phyloP scores from a whole-genome alignment of 352 stramenopile genomes.

The Phytophthora crassamura region DNA sequence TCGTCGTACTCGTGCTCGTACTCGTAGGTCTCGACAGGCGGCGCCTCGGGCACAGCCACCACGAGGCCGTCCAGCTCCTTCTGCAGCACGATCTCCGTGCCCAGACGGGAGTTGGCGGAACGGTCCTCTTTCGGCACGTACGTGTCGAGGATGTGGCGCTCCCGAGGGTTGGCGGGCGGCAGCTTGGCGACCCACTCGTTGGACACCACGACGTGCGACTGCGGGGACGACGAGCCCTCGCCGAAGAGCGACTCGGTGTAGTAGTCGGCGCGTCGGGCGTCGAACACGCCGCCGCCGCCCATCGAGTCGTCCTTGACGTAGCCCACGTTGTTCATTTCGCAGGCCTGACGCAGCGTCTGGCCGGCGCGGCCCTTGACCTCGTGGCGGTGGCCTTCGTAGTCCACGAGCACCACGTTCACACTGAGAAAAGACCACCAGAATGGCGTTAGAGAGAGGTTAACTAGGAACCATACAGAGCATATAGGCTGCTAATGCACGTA shows the following conservation, averaged over 20 bases:
- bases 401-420: slow-evolving; percentile 86
- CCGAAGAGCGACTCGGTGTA: slow-evolving; percentile 92
- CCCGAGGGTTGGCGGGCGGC: slow-evolving; percentile 65
- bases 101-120: slow-evolving; percentile 84
- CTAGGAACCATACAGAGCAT: background rate
- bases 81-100: slow-evolving; percentile 87
- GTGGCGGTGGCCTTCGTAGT: slow-evolving; percentile 90
- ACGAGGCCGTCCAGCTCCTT: slow-evolving; percentile 90
- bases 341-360: slow-evolving; percentile 85
- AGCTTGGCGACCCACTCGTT: slow-evolving; percentile 91
- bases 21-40: slow-evolving; percentile 83
- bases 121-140: slow-evolving; percentile 86
- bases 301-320: slow-evolving; percentile 90
- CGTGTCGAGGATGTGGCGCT: slow-evolving; percentile 78
- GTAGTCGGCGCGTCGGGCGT: slow-evolving; percentile 70
- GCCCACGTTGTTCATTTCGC: slow-evolving; percentile 75
- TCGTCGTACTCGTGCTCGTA: slow-evolving; percentile 91
- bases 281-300: slow-evolving; percentile 74
- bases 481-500: slow-evolving; percentile 26
- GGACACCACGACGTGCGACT: slow-evolving; percentile 89
- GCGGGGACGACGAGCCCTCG: slow-evolving; percentile 79
- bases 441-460: background rate
- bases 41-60: slow-evolving; percentile 85
- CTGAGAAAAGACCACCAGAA: slow-evolving; percentile 43
- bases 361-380: slow-evolving; percentile 80